These are phyloP conservation scores for Thraustotheca clavata DNA, from an alignment of 352 stramenopile genomes.

Conservation along the genomic window DNA sequence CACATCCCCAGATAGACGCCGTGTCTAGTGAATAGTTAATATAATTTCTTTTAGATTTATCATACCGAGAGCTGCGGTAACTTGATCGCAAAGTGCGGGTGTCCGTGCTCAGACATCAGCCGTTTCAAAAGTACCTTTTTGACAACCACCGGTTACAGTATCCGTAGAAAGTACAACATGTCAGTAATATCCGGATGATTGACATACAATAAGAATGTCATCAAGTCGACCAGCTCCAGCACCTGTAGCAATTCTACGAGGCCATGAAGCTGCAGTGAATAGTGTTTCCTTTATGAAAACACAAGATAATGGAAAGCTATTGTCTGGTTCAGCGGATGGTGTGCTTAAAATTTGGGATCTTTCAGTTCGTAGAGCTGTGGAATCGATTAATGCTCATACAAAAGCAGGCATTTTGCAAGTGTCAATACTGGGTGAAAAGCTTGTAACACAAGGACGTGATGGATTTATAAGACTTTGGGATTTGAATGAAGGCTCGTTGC, in stretches of 20 bases:
- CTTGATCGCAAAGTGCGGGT: background rate
- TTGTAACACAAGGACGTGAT: conserved; percentile 66
- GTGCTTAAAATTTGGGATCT: conserved; percentile 69
- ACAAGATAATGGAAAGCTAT: conserved; percentile 23
- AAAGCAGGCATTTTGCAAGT: conserved; percentile 67
- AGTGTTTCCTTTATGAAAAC: conserved; percentile 36
- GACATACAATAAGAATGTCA: conserved; percentile 4
- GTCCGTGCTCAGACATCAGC: background rate
- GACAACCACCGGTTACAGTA: background rate
- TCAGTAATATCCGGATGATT: background rate
- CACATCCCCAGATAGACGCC: no score
- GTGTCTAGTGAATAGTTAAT: no score
- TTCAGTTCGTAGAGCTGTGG: conserved; percentile 40
- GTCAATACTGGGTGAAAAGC: conserved; percentile 2
- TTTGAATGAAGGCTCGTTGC: background rate
- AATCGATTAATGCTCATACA: conserved; percentile 39
- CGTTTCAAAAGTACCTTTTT: background rate
- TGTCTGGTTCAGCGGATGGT: conserved; percentile 52
- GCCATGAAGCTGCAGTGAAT: conserved; percentile 56
- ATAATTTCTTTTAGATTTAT: no score
- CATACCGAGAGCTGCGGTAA: background rate
- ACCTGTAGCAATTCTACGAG: conserved; percentile 55
- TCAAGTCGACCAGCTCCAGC: conserved; percentile 26
- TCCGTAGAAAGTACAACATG: background rate
- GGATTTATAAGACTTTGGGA: conserved; percentile 67